These are phyloP conservation scores for Leishmania martiniquensis DNA, from an alignment of 208 protist genomes.

Conservation along the genomic window DNA sequence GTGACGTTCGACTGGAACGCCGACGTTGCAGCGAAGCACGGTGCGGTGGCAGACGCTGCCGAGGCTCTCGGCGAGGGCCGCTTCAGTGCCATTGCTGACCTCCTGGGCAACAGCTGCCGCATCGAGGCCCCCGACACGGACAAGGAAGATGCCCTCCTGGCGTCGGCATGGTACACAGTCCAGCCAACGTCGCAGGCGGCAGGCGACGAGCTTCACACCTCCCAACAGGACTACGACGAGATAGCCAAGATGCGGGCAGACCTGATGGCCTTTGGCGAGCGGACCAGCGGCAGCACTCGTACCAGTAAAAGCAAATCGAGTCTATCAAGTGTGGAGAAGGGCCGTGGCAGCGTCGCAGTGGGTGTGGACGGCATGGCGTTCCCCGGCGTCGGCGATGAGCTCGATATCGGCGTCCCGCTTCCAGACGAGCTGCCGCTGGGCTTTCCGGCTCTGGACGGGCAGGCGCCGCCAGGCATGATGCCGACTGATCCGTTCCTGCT, in stretches of 20 bases:
- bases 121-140: conserved; percentile 18
- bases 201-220: conserved; percentile 53
- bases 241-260: conserved; percentile 85
- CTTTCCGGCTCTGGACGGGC: conserved; percentile 31
- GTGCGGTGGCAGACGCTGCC: conserved; percentile 35
- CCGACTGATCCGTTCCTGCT: conserved; percentile 34
- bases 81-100: conserved; percentile 83
- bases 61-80: conserved; percentile 63
- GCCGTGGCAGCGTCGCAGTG: conserved; percentile 59
- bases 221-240: conserved; percentile 82
- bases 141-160: conserved; percentile 41
- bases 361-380: conserved; percentile 42
- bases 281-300: conserved; percentile 55
- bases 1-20: conserved; percentile 76
- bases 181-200: conserved; percentile 66
- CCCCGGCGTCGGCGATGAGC: conserved; percentile 53
- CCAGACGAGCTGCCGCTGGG: conserved; percentile 66
- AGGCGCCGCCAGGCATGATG: conserved; percentile 10
- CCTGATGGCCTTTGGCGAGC: conserved; percentile 79
- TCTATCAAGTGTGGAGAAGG: conserved; percentile 85
- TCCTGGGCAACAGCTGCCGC: conserved; percentile 42
- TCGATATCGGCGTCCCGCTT: conserved; percentile 84
- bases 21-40: conserved; percentile 25
- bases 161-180: conserved; percentile 80
- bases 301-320: conserved; percentile 86